These are phyloP conservation scores for Gigaspora rosea DNA, from an alignment of 192 early-diverging fungal species.

Conservation along the genomic window DNA sequence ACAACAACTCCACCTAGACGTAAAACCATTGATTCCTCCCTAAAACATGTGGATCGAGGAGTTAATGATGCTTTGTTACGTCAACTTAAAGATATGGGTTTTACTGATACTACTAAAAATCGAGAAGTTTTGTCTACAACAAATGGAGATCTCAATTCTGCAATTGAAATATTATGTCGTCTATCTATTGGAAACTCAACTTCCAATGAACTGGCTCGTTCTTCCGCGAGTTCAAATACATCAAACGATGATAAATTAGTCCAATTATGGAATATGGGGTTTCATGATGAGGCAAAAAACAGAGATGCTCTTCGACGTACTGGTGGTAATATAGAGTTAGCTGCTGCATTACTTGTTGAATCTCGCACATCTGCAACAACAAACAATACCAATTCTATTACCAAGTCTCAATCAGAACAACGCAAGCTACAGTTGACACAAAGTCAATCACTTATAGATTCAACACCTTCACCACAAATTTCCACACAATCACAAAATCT, in stretches of 20 bases:
- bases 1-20: constrained; percentile 35
- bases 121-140: constrained; percentile 68
- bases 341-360: constrained; percentile 64
- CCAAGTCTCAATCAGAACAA: constrained; percentile 2
- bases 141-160: constrained; percentile 72
- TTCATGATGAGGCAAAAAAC: constrained; percentile 67
- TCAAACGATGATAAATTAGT: constrained; percentile 57
- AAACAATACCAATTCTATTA: not conserved
- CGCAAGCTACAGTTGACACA: constrained; percentile 26
- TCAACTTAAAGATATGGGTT: constrained; percentile 79
- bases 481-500: not conserved
- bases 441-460: not conserved
- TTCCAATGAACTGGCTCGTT: not conserved
- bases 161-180: constrained; percentile 69
- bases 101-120: constrained; percentile 68
- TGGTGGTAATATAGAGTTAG: constrained; percentile 75
- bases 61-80: constrained; percentile 46
- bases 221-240: constrained; percentile 23
- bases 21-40: constrained; percentile 20
- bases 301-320: constrained; percentile 67
- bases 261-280: constrained; percentile 73
- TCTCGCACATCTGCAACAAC: not conserved
- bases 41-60: constrained; percentile 1
- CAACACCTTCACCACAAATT: not conserved
- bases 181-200: not conserved